These are phyloP conservation scores for Cicer arietinum DNA, from an alignment of 306 rosid genomes.

Conservation along the genomic window DNA sequence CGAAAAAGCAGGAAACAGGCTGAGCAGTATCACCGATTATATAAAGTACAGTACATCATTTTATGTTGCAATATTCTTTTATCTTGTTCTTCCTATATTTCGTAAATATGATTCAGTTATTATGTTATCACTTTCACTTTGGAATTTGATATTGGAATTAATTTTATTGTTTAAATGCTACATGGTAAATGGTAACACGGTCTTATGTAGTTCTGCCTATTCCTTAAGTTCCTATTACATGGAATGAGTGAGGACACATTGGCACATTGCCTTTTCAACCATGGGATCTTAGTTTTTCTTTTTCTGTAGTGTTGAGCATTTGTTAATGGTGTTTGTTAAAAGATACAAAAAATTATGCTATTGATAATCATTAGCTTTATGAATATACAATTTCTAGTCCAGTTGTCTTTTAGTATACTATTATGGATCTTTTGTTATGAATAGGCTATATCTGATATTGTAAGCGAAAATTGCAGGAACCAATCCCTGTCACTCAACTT, in stretches of 20 bases:
- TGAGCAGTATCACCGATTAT: slow-evolving; percentile 84
- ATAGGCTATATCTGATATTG: slow-evolving; percentile 12
- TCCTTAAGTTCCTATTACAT: slow-evolving; percentile 12
- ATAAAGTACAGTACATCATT: slow-evolving; percentile 59
- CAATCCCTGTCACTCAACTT: slow-evolving; percentile 94
- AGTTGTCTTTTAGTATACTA: slow-evolving; percentile 11
- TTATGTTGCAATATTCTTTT: slow-evolving; percentile 16
- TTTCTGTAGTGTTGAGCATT: background rate
- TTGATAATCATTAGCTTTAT: background rate
- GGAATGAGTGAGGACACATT: background rate
- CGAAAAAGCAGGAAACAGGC: slow-evolving; percentile 97
- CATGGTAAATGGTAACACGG: background rate
- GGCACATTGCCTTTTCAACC: background rate
- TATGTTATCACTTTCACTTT: background rate
- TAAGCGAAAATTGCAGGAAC: slow-evolving; percentile 65
- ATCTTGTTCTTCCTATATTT: background rate
- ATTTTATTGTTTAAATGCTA: background rate
- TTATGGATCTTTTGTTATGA: background rate
- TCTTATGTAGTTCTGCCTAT: background rate
- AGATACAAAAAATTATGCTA: background rate
- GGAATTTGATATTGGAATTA: background rate
- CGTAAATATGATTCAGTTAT: background rate
- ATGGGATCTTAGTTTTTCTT: slow-evolving; percentile 14
- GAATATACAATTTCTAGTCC: background rate
- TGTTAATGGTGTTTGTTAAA: background rate